Conservation (phyloP, 257 asterid genomes). For the Nicotiana otophora region DNA sequence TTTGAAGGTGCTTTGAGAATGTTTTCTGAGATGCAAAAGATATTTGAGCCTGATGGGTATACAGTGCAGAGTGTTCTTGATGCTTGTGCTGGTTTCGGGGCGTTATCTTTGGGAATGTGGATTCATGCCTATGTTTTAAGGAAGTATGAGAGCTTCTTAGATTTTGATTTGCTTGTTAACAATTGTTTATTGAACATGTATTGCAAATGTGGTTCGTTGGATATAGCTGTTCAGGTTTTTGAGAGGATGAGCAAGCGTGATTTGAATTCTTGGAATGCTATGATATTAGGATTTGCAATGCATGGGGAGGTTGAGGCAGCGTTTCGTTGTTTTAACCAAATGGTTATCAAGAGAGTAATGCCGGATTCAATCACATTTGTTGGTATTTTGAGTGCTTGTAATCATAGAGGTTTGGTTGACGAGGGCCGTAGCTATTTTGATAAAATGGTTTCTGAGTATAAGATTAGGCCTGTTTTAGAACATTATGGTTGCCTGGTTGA, state of each 20-base stretch:
- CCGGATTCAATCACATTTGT: slow-evolving; percentile 72
- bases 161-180: slow-evolving; percentile 39
- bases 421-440: slow-evolving; percentile 54
- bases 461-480: slow-evolving; percentile 59
- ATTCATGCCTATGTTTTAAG: slow-evolving; percentile 53
- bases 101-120: slow-evolving; percentile 70
- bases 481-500: slow-evolving; percentile 75
- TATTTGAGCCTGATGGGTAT: slow-evolving; percentile 66
- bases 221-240: slow-evolving; percentile 58
- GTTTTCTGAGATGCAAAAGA: slow-evolving; percentile 45
- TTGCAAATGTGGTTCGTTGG: slow-evolving; percentile 65
- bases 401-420: slow-evolving; percentile 58
- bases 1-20: slow-evolving; percentile 47
- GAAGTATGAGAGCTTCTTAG: slow-evolving; percentile 18
- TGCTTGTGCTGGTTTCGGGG: slow-evolving; percentile 75
- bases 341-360: slow-evolving; percentile 37
- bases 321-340: slow-evolving; percentile 34
- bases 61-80: slow-evolving; percentile 64
- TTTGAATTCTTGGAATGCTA: slow-evolving; percentile 66
- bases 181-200: slow-evolving; percentile 75
- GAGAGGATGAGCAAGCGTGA: slow-evolving; percentile 45
- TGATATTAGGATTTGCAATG: slow-evolving; percentile 56
- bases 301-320: slow-evolving; percentile 61
- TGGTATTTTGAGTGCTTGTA: slow-evolving; percentile 62
- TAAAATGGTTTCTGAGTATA: slow-evolving; percentile 39